Conservation (phyloP, 306 rosid species). For the Pyrus pyrifolia region DNA sequence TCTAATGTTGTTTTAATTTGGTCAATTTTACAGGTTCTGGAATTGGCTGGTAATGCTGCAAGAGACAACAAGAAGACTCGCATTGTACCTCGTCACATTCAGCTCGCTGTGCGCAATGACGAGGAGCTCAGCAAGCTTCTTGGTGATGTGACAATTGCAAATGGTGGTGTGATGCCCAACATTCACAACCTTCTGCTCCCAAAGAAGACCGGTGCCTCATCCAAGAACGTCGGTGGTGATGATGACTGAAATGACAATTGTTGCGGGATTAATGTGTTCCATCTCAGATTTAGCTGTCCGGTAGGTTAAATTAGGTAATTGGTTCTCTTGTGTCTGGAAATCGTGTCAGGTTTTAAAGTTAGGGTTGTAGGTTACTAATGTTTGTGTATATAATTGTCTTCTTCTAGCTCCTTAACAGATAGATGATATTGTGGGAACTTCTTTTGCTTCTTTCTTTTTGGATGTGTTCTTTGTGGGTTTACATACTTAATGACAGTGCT, state of each 20-base stretch:
- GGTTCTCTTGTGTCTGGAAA: slow-evolving; percentile 9
- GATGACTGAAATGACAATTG: slow-evolving; percentile 29
- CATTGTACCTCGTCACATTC: slow-evolving; percentile 84
- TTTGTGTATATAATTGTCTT: slow-evolving; percentile 54
- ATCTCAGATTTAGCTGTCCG: background rate
- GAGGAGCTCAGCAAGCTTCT: slow-evolving; percentile 90
- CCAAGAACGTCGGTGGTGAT: slow-evolving; percentile 47
- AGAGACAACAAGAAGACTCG: slow-evolving; percentile 92
- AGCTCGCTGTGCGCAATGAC: slow-evolving; percentile 71
- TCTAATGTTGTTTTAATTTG: background rate
- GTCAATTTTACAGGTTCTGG: slow-evolving; percentile 49
- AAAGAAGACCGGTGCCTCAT: slow-evolving; percentile 62
- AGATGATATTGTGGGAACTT: background rate
- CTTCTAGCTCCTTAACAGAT: slow-evolving; percentile 1
- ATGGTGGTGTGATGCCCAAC: slow-evolving; percentile 95
- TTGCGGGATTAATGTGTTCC: background rate
- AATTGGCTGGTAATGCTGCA: slow-evolving; percentile 88
- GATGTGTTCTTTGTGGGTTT: background rate
- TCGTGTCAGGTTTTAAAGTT: slow-evolving; percentile 19
- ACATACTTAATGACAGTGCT: slow-evolving; percentile 7
- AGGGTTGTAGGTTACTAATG: slow-evolving; percentile 21
- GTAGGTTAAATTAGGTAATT: background rate
- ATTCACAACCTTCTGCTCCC: slow-evolving; percentile 79
- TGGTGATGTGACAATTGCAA: slow-evolving; percentile 82
- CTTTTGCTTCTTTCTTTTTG: background rate